These are phyloP conservation scores for Penicillium carneum DNA, from an alignment of 2,329 filamentous ascomycete genomes.

Conservation along the genomic window DNA sequence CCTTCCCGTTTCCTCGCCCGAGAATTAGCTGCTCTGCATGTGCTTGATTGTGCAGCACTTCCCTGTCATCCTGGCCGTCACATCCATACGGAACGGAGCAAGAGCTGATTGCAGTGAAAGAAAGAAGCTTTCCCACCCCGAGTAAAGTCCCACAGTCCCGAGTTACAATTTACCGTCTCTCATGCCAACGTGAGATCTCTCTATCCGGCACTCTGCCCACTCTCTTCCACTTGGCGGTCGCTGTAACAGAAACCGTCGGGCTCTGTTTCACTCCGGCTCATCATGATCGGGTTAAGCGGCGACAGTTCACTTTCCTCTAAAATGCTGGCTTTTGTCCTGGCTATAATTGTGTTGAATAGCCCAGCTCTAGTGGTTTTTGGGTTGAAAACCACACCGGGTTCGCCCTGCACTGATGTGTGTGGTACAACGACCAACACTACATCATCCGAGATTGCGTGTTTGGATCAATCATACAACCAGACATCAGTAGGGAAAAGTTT, in stretches of 20 bases:
- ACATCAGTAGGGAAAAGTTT: slow-evolving; percentile 48
- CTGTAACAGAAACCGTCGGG: slow-evolving; percentile 15
- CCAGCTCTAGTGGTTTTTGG: slow-evolving; percentile 35
- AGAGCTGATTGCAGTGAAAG: slow-evolving; percentile 30
- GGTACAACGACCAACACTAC: slow-evolving; percentile 48
- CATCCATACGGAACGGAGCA: slow-evolving; percentile 17
- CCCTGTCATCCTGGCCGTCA: slow-evolving; percentile 25
- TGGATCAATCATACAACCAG: slow-evolving; percentile 48
- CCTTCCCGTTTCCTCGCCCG: slow-evolving; percentile 3
- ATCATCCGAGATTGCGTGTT: slow-evolving; percentile 51
- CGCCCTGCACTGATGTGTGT: slow-evolving; percentile 50
- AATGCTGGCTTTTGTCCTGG: slow-evolving; percentile 28
- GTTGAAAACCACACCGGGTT: slow-evolving; percentile 46
- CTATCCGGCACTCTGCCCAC: slow-evolving; percentile 23
- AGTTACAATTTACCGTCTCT: slow-evolving; percentile 13
- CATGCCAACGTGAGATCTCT: slow-evolving; percentile 31
- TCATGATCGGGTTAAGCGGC: slow-evolving; percentile 35
- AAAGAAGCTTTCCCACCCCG: slow-evolving; percentile 36
- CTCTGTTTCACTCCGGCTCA: slow-evolving; percentile 21
- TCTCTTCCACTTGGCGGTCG: slow-evolving; percentile 10
- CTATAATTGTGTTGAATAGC: slow-evolving; percentile 29
- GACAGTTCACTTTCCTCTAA: slow-evolving; percentile 22
- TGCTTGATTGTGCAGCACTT: slow-evolving; percentile 16
- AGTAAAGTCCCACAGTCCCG: slow-evolving; percentile 2
- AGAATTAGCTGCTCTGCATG: slow-evolving; percentile 14